Base-by-base conservation (phyloP, 1,284 basidiomycete species). In the Grifola frondosa region DNA sequence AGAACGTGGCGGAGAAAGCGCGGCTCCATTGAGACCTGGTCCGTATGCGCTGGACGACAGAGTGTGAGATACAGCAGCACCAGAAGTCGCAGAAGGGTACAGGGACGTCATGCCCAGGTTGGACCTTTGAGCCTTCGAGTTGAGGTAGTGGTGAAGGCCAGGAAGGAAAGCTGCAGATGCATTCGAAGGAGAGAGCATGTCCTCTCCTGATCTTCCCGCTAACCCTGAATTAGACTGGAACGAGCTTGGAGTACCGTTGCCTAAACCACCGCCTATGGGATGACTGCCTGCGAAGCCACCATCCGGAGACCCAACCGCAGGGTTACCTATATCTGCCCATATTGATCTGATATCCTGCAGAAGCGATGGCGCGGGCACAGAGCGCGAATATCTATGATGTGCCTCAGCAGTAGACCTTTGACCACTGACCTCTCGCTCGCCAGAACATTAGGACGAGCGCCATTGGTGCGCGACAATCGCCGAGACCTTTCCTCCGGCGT, bases 401-500 rank as follows among this genome's bases (percentile, higher is more conserved):
- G 67, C 68, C 38, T 74, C 69, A 20, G 52, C 47, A 25, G 59
- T 56, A 25, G 65, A 50, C 25, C 63, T 54, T 15, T 59, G 50
- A 11, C 45, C 44, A 24, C 46, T 46, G 19, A 43, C 38, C 26
- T 63, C 5, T 58, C 60, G 6, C 42, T 13, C 9, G 43, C 44
- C 12, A 47, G 30, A 11, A 59, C 19, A 19, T 40, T 38, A n/a
- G 64, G 54, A 16, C 57, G 59, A 49, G 37, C 68, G 19, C 77
- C 76, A 40, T 78, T 78, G 13, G 78, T 81, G 38, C 87, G 77
- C 15, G 85, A 88, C 77, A 91, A 81, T 34, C 91, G 70, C 30
- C 91, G 73, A 24, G 80, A 84, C 40, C 77, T 71, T 64, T 96
- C 93, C 49, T 85, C 87, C 0, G 90, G 90, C 0, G 91, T 95